phyloP scores from a whole-genome alignment of 208 protist genomes.

The Trypanosoma conorhini region DNA sequence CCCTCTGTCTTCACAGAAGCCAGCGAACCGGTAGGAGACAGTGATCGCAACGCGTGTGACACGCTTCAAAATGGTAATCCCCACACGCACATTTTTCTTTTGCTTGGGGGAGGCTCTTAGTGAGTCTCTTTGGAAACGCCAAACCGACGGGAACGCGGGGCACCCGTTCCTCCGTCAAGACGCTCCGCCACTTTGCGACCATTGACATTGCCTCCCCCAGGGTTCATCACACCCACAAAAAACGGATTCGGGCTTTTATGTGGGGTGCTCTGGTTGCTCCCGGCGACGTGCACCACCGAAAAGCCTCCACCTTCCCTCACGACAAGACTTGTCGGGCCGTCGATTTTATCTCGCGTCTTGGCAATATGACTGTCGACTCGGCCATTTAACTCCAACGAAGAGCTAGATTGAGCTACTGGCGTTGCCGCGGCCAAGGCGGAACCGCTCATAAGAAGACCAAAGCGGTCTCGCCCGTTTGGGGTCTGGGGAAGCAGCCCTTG shows the following conservation, averaged over 20 bases:
- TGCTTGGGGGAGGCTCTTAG: not conserved
- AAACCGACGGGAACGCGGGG: conserved; percentile 6
- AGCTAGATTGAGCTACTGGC: not conserved
- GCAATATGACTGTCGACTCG: not conserved
- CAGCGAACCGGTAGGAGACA: too few species aligned
- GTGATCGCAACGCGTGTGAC: too few species aligned
- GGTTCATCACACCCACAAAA: conserved; percentile 16
- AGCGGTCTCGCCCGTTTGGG: not conserved
- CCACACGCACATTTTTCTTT: not conserved
- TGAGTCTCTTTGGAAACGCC: not conserved
- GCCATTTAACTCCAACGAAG: not conserved
- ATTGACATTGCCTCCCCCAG: not conserved
- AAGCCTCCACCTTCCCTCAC: not conserved
- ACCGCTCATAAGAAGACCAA: not conserved
- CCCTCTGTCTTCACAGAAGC: too few species aligned
- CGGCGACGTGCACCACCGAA: not conserved
- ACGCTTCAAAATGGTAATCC: not conserved
- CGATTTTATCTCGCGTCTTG: not conserved
- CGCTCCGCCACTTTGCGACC: not conserved
- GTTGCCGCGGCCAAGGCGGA: not conserved
- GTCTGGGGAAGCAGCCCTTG: not conserved
- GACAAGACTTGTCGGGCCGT: too few species aligned
- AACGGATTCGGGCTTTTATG: not conserved
- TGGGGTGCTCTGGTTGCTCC: not conserved
- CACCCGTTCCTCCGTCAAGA: not conserved